These are phyloP conservation scores for Mycena epipterygia DNA, from an alignment of 768 basidiomycete genomes.

Conservation along the genomic window DNA sequence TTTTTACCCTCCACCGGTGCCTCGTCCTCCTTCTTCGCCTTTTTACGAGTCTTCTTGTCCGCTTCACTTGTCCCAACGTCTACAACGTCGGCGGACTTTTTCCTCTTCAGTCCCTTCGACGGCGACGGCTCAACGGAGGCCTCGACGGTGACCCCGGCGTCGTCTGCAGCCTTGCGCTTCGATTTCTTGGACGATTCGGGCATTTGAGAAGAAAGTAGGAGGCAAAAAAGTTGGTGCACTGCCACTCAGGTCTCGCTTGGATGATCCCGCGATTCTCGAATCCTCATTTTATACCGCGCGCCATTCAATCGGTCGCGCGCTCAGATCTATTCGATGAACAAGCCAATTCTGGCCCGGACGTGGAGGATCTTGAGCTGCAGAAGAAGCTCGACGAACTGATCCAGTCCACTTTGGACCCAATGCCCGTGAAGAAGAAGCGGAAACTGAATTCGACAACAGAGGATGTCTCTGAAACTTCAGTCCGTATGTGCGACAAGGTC, in stretches of 20 bases:
- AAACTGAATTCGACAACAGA: background rate
- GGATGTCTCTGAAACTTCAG: conserved; percentile 13
- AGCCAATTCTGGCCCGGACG: conserved; percentile 9
- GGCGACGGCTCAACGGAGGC: conserved; percentile 8
- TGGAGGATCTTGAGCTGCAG: conserved; percentile 32
- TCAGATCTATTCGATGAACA: conserved; percentile 41
- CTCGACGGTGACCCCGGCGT: conserved; percentile 17
- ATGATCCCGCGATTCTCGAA: conserved; percentile 58
- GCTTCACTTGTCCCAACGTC: background rate
- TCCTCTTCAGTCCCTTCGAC: conserved; percentile 43
- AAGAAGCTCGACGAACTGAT: conserved; percentile 38
- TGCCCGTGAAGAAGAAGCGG: conserved; percentile 19
- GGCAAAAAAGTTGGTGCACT: background rate
- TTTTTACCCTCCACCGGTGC: conserved; percentile 29
- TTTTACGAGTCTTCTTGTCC: conserved; percentile 39
- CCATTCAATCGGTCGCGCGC: conserved; percentile 52
- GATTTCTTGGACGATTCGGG: conserved; percentile 38
- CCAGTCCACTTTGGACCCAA: conserved; percentile 14
- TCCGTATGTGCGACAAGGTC: background rate
- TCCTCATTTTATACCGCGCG: conserved; percentile 57
- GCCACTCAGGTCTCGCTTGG: background rate
- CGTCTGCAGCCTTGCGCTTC: conserved; percentile 40
- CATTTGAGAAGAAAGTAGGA: conserved; percentile 31
- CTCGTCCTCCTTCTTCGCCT: conserved; percentile 45
- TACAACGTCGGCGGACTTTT: conserved; percentile 42